Conservation (phyloP, 108 stramenopile species). For the Nitzschia inconspicua region DNA sequence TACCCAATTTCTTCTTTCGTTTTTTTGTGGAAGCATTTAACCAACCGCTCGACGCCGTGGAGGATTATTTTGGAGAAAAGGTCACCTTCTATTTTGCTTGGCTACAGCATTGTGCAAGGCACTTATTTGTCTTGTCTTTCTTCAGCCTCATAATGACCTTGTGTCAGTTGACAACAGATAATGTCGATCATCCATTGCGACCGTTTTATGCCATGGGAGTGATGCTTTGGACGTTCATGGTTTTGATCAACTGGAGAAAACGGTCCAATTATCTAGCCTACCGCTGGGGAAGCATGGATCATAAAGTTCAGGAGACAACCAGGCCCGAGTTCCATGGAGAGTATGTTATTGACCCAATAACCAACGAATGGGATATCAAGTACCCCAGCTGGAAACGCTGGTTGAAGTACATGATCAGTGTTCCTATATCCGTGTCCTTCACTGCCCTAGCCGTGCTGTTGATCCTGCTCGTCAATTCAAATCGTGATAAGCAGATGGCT, state of each 20-base stretch:
- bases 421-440: constrained; percentile 76
- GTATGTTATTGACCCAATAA: constrained; percentile 60
- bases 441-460: constrained; percentile 69
- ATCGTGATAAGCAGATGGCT: constrained; percentile 83
- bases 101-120: constrained; percentile 88
- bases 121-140: constrained; percentile 68
- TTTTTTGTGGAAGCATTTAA: constrained; percentile 75
- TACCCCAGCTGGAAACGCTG: constrained; percentile 86
- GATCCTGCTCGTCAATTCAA: constrained; percentile 83
- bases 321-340: constrained; percentile 90
- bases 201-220: constrained; percentile 75
- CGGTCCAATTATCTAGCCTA: constrained; percentile 79
- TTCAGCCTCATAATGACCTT: constrained; percentile 74
- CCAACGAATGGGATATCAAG: constrained; percentile 71
- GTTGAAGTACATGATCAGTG: constrained; percentile 75
- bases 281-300: constrained; percentile 90
- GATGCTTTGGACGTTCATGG: constrained; percentile 92
- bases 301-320: constrained; percentile 89
- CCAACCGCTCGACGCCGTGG: constrained; percentile 91
- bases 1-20: constrained; percentile 61
- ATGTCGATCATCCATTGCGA: constrained; percentile 74
- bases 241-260: constrained; percentile 90
- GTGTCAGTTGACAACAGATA: constrained; percentile 47
- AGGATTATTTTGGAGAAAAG: constrained; percentile 96
- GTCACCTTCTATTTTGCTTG: constrained; percentile 98